phyloP scores from a whole-genome alignment of 129 eudicot species.

The Helianthus annuus region DNA sequence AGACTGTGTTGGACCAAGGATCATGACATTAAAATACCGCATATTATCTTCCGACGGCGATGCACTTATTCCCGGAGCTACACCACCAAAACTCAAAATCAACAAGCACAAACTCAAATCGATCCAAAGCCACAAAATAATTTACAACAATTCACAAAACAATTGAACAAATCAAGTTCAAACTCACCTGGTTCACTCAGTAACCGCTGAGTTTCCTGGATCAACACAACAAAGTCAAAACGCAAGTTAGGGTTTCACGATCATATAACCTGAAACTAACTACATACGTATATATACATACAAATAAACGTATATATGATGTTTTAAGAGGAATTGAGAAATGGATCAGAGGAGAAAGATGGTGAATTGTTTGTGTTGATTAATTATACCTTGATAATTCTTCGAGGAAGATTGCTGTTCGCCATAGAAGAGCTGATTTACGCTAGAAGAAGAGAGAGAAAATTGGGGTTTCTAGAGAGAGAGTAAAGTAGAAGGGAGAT shows the following conservation, averaged over 20 bases:
- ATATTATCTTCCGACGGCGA: conserved; percentile 63
- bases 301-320: neutral
- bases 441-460: conserved; percentile 18
- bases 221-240: conserved; percentile 17
- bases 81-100: conserved; percentile 5
- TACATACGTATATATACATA: neutral
- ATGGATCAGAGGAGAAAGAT: conserved; percentile 30
- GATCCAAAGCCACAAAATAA: neutral
- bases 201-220: conserved; percentile 59
- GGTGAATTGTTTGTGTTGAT: neutral
- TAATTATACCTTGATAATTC: conserved; percentile 50
- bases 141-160: neutral
- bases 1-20: conserved; percentile 59
- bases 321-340: conserved; percentile 21
- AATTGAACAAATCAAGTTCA: neutral
- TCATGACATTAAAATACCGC: conserved; percentile 61
- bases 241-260: conserved; percentile 23
- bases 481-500: conserved; percentile 2
- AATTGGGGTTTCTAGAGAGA: conserved; percentile 28
- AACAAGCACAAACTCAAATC: neutral
- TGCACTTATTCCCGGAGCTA: conserved; percentile 64
- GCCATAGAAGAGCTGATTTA: conserved; percentile 41
- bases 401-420: conserved; percentile 55
- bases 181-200: conserved; percentile 61
- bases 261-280: neutral